Conservation (phyloP, 2,329 filamentous ascomycete genomes). For the Sphaceloma murrayae region DNA sequence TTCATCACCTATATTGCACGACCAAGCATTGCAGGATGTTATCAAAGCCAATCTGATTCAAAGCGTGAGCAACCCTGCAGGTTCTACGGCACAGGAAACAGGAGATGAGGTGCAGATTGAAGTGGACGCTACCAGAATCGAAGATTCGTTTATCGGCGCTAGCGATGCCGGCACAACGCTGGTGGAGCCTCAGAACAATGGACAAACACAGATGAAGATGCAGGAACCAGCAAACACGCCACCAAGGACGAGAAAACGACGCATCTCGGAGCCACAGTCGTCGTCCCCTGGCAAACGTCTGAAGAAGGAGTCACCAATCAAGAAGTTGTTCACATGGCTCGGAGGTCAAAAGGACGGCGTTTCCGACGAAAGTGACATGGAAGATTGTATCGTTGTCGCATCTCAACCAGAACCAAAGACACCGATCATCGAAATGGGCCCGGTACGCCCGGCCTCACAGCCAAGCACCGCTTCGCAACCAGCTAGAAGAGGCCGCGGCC, state of each 20-base stretch:
- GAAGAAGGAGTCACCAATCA: constrained; percentile 18
- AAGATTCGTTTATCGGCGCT: constrained; percentile 30
- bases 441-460: neutral
- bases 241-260: neutral
- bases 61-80: too few relatives aligned
- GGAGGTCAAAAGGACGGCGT: constrained; percentile 20
- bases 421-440: neutral
- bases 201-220: neutral
- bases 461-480: constrained; percentile 5
- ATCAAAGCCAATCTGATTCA: too few relatives aligned
- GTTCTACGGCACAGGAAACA: too few relatives aligned
- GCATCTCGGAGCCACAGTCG: constrained; percentile 4
- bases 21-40: too few relatives aligned
- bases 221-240: neutral
- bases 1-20: too few relatives aligned
- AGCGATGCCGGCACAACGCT: constrained; percentile 12
- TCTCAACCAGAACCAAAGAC: constrained; percentile 18
- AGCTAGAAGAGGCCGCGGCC: constrained; percentile 24
- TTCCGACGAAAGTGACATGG: constrained; percentile 27
- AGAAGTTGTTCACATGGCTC: constrained; percentile 21
- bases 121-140: constrained; percentile 27
- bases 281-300: constrained; percentile 21
- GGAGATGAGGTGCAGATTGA: too few relatives aligned
- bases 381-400: constrained; percentile 35
- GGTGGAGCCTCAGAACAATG: neutral